Base-by-base conservation (phyloP, 148 eudicot species). In the Persicaria maculosa region DNA sequence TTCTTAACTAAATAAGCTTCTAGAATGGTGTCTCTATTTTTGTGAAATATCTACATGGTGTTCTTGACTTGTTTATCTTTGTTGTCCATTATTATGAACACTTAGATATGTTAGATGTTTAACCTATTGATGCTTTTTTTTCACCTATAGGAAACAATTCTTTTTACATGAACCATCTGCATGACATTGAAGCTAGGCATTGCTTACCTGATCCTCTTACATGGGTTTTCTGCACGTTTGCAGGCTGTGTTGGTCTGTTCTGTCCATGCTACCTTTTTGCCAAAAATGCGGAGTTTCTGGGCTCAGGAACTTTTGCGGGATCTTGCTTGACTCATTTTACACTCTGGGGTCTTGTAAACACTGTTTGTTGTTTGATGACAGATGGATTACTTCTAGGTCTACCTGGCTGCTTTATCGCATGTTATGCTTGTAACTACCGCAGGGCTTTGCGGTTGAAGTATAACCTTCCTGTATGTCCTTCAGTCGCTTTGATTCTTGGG, bases 231-330 rank as follows among this genome's bases (percentile, higher is more conserved):
- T 71, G 36, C 74, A 55, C 44, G 16, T 64, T 65, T 76, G 74
- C 87, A 90, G 98, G 98, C 75, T 86, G 78, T 70, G 68, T 93
- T 50, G 96, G 98, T 72, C 82, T 84, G 52, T 40, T 87, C 64
- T 93, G 98, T 83, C 98, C 98, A 1, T 93, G 98, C 85, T 93
- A 81, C 85, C 81, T 93, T 25, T 93, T 93, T 77, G 98, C 85
- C 19, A 88, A 87, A 79, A 93, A 93, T 84, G 98, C 94, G 0
- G 86, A 86, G 81, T 80, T 81, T 80, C 75, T 93, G 87, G 98
- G 98, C 53, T 89, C 98, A 52, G 88, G 84, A 76, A 89, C 90
- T 46, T 79, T 86, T 7, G 62, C 80, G 48, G 96, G 93, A 78
- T 90, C 98, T 22, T 90, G 98, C 70, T 74, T 68, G 78, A 88